Conservation (phyloP, 768 basidiomycete species). For the Auricularia sp. region DNA sequence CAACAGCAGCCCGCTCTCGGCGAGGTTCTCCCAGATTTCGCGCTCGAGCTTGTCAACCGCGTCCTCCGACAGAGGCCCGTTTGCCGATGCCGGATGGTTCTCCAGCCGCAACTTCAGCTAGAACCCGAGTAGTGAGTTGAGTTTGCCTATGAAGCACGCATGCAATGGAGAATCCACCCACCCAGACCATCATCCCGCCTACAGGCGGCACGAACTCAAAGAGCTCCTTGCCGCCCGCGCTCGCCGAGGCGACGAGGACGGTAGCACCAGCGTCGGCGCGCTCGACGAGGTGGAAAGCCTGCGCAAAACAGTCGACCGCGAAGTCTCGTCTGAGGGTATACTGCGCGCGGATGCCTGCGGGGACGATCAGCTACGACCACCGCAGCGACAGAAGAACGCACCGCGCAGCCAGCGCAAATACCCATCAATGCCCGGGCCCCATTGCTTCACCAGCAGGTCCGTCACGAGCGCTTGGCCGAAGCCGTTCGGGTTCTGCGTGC, state of each 20-base stretch:
- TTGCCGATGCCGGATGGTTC: slow-evolving; percentile 35
- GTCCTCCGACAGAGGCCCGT: slow-evolving; percentile 17
- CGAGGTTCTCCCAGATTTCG: slow-evolving; percentile 51
- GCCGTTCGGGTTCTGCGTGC: slow-evolving; percentile 62
- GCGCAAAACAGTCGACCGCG: slow-evolving; percentile 52
- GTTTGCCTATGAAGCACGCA: background rate
- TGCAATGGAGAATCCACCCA: slow-evolving; percentile 23
- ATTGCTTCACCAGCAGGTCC: slow-evolving; percentile 46
- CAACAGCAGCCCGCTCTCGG: slow-evolving; percentile 53
- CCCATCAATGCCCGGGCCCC: slow-evolving; percentile 47
- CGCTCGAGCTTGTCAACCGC: slow-evolving; percentile 37
- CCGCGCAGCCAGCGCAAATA: slow-evolving; percentile 72
- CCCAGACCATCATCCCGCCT: slow-evolving; percentile 78
- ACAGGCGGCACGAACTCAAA: slow-evolving; percentile 68
- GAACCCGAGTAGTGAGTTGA: background rate
- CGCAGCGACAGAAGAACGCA: background rate
- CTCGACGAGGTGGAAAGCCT: slow-evolving; percentile 41
- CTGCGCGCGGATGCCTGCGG: slow-evolving; percentile 33
- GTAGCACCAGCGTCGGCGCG: slow-evolving; percentile 15
- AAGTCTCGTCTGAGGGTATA: slow-evolving; percentile 53
- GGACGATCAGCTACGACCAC: background rate
- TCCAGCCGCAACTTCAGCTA: slow-evolving; percentile 40
- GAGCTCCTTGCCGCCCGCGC: slow-evolving; percentile 22
- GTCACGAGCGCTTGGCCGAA: slow-evolving; percentile 58
- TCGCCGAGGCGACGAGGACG: background rate